phyloP scores from a whole-genome alignment of 176 grass and related monocot genomes.

The Lolium rigidum region DNA sequence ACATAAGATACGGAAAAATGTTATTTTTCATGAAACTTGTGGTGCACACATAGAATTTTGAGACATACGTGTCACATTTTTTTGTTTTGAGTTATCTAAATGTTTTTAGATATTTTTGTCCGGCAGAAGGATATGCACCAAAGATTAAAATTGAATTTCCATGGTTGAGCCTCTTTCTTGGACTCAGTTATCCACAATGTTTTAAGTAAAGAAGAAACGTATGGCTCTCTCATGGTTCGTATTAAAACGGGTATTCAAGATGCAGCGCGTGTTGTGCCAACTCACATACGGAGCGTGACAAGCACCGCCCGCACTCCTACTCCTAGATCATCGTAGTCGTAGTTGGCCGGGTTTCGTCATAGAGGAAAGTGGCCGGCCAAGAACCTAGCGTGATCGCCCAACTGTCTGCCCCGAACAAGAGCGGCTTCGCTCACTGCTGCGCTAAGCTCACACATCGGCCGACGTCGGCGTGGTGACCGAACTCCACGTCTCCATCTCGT shows the following conservation, averaged over 20 bases:
- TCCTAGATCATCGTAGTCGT: not conserved
- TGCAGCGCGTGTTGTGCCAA: not conserved
- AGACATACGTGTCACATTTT: too few relatives aligned
- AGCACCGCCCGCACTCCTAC: not conserved
- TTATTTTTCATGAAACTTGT: too few relatives aligned
- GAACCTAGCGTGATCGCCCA: not conserved
- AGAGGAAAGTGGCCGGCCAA: slow-evolving; percentile 13
- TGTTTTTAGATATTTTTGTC: too few relatives aligned
- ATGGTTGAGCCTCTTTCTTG: too few relatives aligned
- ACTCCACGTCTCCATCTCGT: not conserved
- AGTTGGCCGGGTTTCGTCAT: not conserved
- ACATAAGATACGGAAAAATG: too few relatives aligned
- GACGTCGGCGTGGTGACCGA: too few relatives aligned
- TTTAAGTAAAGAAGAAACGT: not conserved
- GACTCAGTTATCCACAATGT: too few relatives aligned
- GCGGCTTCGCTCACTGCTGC: slow-evolving; percentile 35
- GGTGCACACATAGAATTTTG: too few relatives aligned
- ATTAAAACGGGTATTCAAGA: not conserved
- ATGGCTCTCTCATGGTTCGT: not conserved
- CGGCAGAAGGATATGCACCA: too few relatives aligned
- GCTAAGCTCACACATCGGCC: not conserved
- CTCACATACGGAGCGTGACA: not conserved
- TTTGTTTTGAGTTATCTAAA: too few relatives aligned
- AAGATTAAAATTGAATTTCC: too few relatives aligned
- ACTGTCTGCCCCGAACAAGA: not conserved